A percentile compares a stretch with the other conserved stretches of the same genome.
phyloP scores from a whole-genome alignment of 2,329 filamentous ascomycete species.

The Pyricularia sp. region DNA sequence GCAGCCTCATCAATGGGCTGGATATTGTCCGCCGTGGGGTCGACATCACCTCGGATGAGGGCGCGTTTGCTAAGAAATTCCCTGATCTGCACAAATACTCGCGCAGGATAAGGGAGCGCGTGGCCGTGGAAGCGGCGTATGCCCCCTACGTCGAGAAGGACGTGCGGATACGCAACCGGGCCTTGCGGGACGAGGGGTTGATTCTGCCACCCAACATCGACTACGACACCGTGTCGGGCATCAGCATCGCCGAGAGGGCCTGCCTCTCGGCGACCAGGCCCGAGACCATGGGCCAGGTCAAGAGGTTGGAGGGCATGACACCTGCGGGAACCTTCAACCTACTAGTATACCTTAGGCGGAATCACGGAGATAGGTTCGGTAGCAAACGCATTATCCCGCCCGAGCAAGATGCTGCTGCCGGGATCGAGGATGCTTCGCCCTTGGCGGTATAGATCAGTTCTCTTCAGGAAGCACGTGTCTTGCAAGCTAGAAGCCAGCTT shows the following conservation, averaged over 20 bases:
- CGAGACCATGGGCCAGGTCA: conserved; percentile 80
- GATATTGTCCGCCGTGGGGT: conserved; percentile 56
- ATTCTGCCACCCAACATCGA: conserved; percentile 65
- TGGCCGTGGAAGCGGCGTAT: conserved; percentile 76
- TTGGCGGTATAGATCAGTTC: neutral
- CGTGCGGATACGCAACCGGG: conserved; percentile 51
- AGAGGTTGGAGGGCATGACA: conserved; percentile 73
- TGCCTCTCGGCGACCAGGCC: conserved; percentile 64
- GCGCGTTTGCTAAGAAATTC: conserved; percentile 43
- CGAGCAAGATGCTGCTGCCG: neutral
- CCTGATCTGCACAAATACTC: conserved; percentile 18
- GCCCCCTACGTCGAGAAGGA: conserved; percentile 78
- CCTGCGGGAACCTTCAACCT: conserved; percentile 51
- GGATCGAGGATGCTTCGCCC: neutral
- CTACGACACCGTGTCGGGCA: conserved; percentile 62
- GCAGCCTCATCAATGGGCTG: conserved; percentile 57
- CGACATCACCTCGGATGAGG: conserved; percentile 8
- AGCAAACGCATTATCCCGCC: neutral
- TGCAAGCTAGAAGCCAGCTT: neutral
- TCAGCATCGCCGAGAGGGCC: conserved; percentile 72
- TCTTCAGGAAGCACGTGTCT: neutral
- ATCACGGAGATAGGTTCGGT: neutral
- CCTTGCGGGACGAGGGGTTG: conserved; percentile 69
- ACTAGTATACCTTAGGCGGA: conserved; percentile 25
- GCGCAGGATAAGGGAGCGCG: conserved; percentile 45